A percentile compares a stretch with the other conserved stretches of the same genome.
Conservation (phyloP, 2,329 filamentous ascomycete species). For the Zymoseptoria brevis region DNA sequence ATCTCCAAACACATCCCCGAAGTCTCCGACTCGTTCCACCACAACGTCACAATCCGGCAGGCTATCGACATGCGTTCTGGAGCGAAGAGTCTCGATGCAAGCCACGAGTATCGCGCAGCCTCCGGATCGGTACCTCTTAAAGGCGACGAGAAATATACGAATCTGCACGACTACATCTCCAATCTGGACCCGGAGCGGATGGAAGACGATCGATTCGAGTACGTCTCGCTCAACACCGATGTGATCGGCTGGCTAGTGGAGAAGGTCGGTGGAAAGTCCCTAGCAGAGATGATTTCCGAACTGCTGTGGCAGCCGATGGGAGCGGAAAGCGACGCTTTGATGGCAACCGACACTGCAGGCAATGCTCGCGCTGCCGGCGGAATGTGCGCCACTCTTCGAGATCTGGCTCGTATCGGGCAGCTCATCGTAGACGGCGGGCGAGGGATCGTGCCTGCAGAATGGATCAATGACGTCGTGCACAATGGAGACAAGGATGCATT, state of each 20-base stretch:
- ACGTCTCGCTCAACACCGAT: conserved; percentile 20
- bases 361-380: conserved; percentile 17
- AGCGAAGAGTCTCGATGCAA: conserved; percentile 12
- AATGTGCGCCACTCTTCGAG: conserved; percentile 15
- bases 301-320: conserved; percentile 21
- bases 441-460: conserved; percentile 13
- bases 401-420: conserved; percentile 17
- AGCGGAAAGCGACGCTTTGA: conserved; percentile 16
- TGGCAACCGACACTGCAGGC: conserved; percentile 16
- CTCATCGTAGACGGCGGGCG: conserved; percentile 10
- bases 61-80: conserved; percentile 20
- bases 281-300: conserved; percentile 13
- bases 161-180: conserved; percentile 15
- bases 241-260: conserved; percentile 21
- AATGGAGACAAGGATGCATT: conserved; percentile 10
- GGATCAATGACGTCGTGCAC: conserved; percentile 17
- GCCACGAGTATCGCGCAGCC: conserved; percentile 16
- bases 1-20: conserved; percentile 18
- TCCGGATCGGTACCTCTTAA: conserved; percentile 13
- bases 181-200: conserved; percentile 9
- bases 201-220: conserved; percentile 16
- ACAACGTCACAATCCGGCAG: conserved; percentile 15
- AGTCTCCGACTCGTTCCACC: conserved; percentile 6
- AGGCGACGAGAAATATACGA: conserved; percentile 7
- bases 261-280: conserved; percentile 12